Conservation (phyloP, 331 rosid genomes). For the Erythrophleum ivorense region DNA sequence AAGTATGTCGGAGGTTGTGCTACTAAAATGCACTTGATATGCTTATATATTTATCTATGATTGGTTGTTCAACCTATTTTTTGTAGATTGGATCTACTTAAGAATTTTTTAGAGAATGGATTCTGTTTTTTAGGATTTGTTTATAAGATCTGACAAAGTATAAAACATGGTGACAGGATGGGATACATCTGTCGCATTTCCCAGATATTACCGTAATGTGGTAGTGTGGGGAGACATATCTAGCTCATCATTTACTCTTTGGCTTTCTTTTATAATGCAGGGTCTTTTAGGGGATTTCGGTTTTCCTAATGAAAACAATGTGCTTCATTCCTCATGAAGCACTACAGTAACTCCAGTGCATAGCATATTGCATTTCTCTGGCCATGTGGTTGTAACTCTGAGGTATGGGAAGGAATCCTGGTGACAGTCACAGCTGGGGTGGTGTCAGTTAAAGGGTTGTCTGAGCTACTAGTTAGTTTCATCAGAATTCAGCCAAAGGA, state of each 20-base stretch:
- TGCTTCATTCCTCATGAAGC: conserved; percentile 52
- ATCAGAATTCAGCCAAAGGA: conserved; percentile 38
- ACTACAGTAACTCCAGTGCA: conserved; percentile 29
- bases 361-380: conserved; percentile 7
- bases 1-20: neutral
- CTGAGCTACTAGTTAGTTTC: conserved; percentile 11
- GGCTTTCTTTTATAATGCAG: conserved; percentile 53
- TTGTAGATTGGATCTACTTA: neutral
- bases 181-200: conserved; percentile 30
- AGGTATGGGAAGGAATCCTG: conserved; percentile 37
- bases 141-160: neutral
- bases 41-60: neutral
- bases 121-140: conserved; percentile 18
- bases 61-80: neutral
- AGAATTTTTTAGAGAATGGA: neutral
- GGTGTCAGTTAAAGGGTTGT: conserved; percentile 21
- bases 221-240: conserved; percentile 20
- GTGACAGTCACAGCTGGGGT: conserved; percentile 41
- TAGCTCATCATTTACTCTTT: conserved; percentile 1
- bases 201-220: conserved; percentile 10
- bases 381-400: conserved; percentile 42
- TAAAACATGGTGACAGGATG: conserved; percentile 27
- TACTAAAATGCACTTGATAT: neutral
- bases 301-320: conserved; percentile 52
- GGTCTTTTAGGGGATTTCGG: conserved; percentile 79